Evolutionary conservation across 768 basidiomycete species (phyloP).

Genomic region (Amanita muscaria): DNA sequence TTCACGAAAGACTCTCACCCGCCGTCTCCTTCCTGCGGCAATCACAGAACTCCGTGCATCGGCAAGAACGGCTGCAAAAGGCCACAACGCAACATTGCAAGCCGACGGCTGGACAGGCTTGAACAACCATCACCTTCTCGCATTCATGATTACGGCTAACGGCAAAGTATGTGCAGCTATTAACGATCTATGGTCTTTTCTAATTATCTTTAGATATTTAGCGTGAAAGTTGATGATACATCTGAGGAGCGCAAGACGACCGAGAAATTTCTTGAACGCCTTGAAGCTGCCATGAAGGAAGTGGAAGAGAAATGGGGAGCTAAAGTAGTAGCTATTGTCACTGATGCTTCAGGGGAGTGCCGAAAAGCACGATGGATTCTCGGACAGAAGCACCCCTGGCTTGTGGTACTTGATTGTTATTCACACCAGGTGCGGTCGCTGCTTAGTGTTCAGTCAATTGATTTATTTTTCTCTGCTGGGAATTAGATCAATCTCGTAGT

Average conservation of each 20-base stretch:
- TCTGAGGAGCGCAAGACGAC: conserved; percentile 24
- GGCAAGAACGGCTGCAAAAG: conserved; percentile 1
- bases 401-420: conserved; percentile 26
- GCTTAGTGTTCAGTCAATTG: not conserved
- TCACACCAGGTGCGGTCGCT: conserved; percentile 14
- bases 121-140: conserved; percentile 26
- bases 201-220: conserved; percentile 18
- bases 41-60: conserved; percentile 10
- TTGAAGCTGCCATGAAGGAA: conserved; percentile 12
- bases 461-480: conserved; percentile 2
- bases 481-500: conserved; percentile 31
- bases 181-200: not conserved
- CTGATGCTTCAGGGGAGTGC: conserved; percentile 29
- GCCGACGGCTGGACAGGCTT: conserved; percentile 28
- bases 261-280: conserved; percentile 18
- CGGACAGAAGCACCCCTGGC: conserved; percentile 10
- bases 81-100: conserved; percentile 20
- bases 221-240: conserved; percentile 23
- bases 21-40: conserved; percentile 16
- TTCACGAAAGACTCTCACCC: conserved; percentile 17
- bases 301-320: conserved; percentile 20
- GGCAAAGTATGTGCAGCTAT: conserved; percentile 13
- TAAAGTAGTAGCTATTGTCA: conserved; percentile 21
- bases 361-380: conserved; percentile 17
- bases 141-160: conserved; percentile 22